Base-by-base conservation (phyloP, 1,284 basidiomycete genomes). In the Cutaneotrichosporon mucoides region DNA sequence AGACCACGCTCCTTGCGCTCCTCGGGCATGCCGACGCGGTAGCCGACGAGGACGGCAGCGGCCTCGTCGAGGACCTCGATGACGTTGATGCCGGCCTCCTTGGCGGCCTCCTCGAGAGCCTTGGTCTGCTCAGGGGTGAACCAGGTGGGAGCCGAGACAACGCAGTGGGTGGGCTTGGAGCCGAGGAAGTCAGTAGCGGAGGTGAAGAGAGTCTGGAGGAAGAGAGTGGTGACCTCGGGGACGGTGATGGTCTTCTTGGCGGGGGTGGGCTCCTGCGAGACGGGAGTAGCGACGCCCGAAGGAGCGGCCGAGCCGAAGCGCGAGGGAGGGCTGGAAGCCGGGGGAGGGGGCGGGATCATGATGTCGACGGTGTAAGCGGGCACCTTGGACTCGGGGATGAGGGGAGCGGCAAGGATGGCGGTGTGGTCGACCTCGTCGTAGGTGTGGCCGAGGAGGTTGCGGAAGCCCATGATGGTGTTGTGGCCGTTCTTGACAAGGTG, bases 121-220 rank as follows among this genome's bases (percentile, higher is more conserved):
- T 82, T 82, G 64, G 84, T 84, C 79, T 93, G 90, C 6, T 76
- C 76, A 12, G 84, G 80, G 42, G 84, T 83, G 77, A 91, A 95
- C 81, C 84, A 88, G 0, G 85, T 79, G 8, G 94, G 92, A 9
- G 90, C 84, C 58, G 86, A 86, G 70, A 99, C 84, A 62, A 98
- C 93, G 33, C 90, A 89, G 56, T 90, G 90, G 55, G 86, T 82
- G 37, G 85, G 84, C 68, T 86, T 87, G 58, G 78, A 76, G 6
- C 95, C 95, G 33, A 99, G 83, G 80, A 96, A 99, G 76, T 95
- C 93, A 72, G 88, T 85, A 7, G 95, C 96, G 41, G 91, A 94
- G 66, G 88, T 81, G 66, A 93, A 82, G 40, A 99, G 86, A 4
- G 88, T 90, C 63, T 83, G 82, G 52, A 99, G 83, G 84, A 95